Base-by-base conservation (phyloP, 2,329 filamentous ascomycete genomes). In the Ophiostoma triangulosporum region DNA sequence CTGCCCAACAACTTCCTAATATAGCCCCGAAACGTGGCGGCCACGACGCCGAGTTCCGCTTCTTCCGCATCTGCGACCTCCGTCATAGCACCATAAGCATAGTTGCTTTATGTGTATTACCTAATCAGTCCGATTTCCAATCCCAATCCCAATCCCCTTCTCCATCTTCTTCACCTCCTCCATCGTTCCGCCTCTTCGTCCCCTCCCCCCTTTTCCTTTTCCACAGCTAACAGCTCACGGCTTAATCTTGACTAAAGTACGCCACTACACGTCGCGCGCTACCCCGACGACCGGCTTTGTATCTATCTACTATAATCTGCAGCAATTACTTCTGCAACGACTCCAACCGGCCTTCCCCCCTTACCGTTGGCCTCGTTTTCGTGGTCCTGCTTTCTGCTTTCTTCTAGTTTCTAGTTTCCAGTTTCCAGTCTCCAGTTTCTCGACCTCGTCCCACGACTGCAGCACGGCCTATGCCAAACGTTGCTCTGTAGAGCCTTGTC, bases 1-100 rank as follows among this genome's bases (percentile, higher is more conserved):
- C n/a, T 26, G 20, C 17, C 36, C 31, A 33, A n/a, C 11, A 43
- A 31, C 31, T 50, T 35, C 32, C 38, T 20, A 20, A 26, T 29
- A 15, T 4, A 51, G 48, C 53, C 49, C 53, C 53, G 53, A 27
- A 22, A 12, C 11, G 27, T 40, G 48, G 48, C 48, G 27, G 43
- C 49, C 40, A 32, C 36, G 49, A 15, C 46, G 26, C 45, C 45
- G 27, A 22, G 22, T 52, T 46, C 50, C 54, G 54, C 50, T 52
- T 17, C 45, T 55, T 55, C 54, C 54, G 54, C 43, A 40, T 35
- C 35, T 33, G 38, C 53, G 53, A 50, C 36, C 53, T 43, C 36
- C 43, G 43, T 29, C 43, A 45, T 27, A 26, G 38, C 17, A 22
- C 8, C 8, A 8, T 22, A n/a, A 20, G 14, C 12, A 3, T 20